These are phyloP conservation scores for Digitaria exilis DNA, from an alignment of 202 grass and related monocot genomes.

Conservation along the genomic window DNA sequence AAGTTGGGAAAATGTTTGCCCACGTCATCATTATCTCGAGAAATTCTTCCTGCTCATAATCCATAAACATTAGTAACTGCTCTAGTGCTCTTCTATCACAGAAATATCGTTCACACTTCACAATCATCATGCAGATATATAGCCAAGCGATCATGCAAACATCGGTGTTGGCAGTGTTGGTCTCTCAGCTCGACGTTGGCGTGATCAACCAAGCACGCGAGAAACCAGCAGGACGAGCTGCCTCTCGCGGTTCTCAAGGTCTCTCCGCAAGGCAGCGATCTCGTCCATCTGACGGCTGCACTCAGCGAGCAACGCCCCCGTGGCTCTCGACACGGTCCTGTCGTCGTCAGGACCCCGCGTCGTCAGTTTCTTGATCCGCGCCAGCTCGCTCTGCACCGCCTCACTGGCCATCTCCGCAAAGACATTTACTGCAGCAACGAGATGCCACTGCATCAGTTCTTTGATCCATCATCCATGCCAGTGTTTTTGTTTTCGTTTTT, in stretches of 20 bases:
- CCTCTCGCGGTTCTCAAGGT: constrained; percentile 32
- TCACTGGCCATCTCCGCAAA: neutral
- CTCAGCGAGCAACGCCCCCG: neutral
- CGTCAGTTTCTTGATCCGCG: constrained; percentile 2
- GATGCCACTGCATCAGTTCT: neutral
- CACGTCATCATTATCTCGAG: too few relatives aligned
- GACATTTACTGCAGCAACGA: neutral
- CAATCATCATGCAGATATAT: too few relatives aligned
- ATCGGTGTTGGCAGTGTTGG: too few relatives aligned
- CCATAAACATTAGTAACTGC: neutral
- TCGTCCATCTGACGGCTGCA: constrained; percentile 29
- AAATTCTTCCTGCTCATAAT: too few relatives aligned
- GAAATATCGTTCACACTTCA: neutral
- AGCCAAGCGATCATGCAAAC: neutral
- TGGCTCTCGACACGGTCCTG: neutral
- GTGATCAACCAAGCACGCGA: neutral
- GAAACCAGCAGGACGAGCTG: constrained; percentile 19
- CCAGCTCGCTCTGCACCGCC: neutral
- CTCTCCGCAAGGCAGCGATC: constrained; percentile 15
- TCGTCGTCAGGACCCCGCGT: neutral
- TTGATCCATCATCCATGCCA: too few relatives aligned
- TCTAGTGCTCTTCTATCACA: neutral
- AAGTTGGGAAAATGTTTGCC: too few relatives aligned
- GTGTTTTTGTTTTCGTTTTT: too few relatives aligned
- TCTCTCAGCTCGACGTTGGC: too few relatives aligned